phyloP scores from a whole-genome alignment of 495 filamentous ascomycete species.

The Amphirosellinia nigrospora region DNA sequence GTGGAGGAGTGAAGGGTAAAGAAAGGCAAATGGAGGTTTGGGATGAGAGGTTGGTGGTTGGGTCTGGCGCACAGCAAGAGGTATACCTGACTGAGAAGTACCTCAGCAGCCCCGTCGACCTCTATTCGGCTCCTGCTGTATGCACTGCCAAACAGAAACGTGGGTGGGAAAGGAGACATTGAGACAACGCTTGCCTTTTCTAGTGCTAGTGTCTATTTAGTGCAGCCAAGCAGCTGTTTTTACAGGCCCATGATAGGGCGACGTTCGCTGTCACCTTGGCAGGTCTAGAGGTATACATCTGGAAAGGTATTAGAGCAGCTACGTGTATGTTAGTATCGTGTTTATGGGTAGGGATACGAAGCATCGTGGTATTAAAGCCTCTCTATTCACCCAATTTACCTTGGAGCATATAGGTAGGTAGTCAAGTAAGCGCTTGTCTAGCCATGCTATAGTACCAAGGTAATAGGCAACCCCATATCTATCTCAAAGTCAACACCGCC shows the following conservation, averaged over 20 bases:
- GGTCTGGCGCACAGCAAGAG: slow-evolving; percentile 10
- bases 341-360: not conserved
- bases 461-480: not conserved
- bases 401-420: not conserved
- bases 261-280: slow-evolving; percentile 17
- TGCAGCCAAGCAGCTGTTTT: not conserved
- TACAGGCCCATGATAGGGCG: not conserved
- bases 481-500: not conserved
- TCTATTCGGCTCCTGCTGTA: not conserved
- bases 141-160: not conserved
- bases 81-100: slow-evolving; percentile 8
- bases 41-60: slow-evolving; percentile 16
- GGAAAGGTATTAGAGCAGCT: slow-evolving; percentile 4
- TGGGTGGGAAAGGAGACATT: slow-evolving; percentile 16
- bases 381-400: not conserved
- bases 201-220: not conserved
- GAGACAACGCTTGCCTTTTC: not conserved
- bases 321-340: not conserved
- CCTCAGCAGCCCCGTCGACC: not conserved
- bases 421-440: not conserved
- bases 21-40: not conserved
- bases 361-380: not conserved
- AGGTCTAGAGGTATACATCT: not conserved
- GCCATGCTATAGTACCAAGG: not conserved
- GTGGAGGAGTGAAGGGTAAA: slow-evolving; percentile 24